A percentile compares a stretch with the other conserved stretches of the same genome.
These are phyloP conservation scores for Polytolypa hystricis DNA, from an alignment of 2,329 filamentous ascomycete species.

Conservation along the genomic window DNA sequence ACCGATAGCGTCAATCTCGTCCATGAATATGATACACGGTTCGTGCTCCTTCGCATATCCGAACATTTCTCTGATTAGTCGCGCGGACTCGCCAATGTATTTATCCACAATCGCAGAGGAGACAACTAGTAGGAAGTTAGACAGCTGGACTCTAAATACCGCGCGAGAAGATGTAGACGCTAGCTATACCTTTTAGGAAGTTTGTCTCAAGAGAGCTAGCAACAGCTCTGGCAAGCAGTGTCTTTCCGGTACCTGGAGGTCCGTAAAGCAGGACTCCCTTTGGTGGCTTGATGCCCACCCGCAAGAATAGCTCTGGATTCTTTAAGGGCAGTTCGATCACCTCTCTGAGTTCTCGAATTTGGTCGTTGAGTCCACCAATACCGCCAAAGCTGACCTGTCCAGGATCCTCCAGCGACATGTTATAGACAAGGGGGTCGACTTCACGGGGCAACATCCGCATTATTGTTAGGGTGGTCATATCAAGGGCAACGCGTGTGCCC, in stretches of 20 bases:
- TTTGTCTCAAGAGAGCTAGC: constrained; percentile 96
- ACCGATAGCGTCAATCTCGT: constrained; percentile 98
- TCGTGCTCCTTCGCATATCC: constrained; percentile 99
- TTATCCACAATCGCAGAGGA: constrained; percentile 99
- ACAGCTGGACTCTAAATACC: constrained; percentile 2
- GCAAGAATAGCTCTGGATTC: constrained; percentile 93
- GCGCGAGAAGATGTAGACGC: background rate
- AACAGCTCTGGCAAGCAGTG: constrained; percentile 82
- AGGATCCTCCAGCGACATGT: constrained; percentile 98
- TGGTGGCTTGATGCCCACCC: constrained; percentile 96
- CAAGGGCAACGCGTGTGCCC: constrained; percentile 89
- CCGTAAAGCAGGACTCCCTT: constrained; percentile 96
- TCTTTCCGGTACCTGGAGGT: constrained; percentile 94
- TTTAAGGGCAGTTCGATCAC: constrained; percentile 97
- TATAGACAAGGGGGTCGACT: constrained; percentile 97
- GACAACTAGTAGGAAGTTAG: constrained; percentile 53
- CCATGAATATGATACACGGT: constrained; percentile 99
- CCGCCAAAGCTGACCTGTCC: constrained; percentile 96
- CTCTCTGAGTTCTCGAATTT: constrained; percentile 93
- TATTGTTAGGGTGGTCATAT: constrained; percentile 99
- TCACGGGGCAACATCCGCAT: constrained; percentile 99
- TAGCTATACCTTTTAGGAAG: constrained; percentile 77
- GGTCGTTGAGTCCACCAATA: constrained; percentile 94
- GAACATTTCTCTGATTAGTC: constrained; percentile 98
- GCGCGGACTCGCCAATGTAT: constrained; percentile 96